Evolutionary conservation across 164 flowering plant genomes (phyloP), one percentile per base, ranked within the genome.

Genomic region (Stephania japonica): DNA sequence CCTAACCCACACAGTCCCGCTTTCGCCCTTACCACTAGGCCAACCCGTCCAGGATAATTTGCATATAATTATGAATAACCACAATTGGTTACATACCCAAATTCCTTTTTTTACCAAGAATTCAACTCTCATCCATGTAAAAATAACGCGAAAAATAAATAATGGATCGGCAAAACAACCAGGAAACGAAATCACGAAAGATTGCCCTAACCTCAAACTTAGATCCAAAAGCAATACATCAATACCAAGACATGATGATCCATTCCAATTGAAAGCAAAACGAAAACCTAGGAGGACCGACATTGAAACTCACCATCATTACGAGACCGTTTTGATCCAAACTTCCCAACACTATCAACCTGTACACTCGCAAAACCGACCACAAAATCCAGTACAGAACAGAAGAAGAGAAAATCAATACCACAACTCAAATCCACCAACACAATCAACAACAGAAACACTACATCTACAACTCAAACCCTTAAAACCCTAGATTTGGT

Each of bases 311-410:
- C 43, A 82, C 84, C 77, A n/a, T 82, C 84, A 61, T 75, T 79
- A 50, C 84, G 84, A 70, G 80, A 82, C 71, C 84, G 73, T 71
- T 82, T 82, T 18, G 84, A 77, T 72, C 83, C 83, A 56, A 79
- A 82, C 21, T 80, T 70, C 38, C 78, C 70, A 43, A 80, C 67
- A 64, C 79, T 79, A 64, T 77, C 84, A 73, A 79, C 78, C 84
- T 82, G 63, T 32, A 32, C 14, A 59, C 24, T 59, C 64, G 64
- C 64, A 59, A 59, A 59, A 56, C 7, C 61, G 19, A 56, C 23
- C 63, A 56, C 63, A 56, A 5, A 56, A 59, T 59, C 64, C 64
- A 59, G 21, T 24, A n/a, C 64, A 59, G 64, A n/a, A n/a, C 64
- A 59, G 64, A n/a, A 19, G 19, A 14, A 50, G 21, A 59, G 63